These are phyloP conservation scores for Aspergillus funiculosus DNA, from an alignment of 495 filamentous ascomycete species.

Conservation along the genomic window DNA sequence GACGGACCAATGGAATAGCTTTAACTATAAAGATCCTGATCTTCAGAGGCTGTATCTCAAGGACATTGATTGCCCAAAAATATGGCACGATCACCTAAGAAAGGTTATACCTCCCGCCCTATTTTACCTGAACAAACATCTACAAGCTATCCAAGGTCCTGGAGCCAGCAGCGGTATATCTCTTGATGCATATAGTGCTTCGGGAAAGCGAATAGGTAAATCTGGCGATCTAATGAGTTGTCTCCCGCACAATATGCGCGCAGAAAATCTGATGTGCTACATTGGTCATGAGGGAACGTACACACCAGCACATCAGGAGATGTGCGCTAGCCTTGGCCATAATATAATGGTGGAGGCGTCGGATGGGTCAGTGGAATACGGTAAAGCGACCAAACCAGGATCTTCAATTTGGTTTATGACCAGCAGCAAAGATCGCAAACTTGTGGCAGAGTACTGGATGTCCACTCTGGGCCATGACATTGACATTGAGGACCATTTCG, in stretches of 20 bases:
- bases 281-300: conserved; percentile 97
- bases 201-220: conserved; percentile 40
- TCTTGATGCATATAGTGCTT: neutral
- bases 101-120: conserved; percentile 68
- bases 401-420: conserved; percentile 99
- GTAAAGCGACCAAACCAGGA: conserved; percentile 65
- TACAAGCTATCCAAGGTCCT: conserved; percentile 48
- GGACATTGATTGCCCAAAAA: conserved; percentile 16
- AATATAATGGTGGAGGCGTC: conserved; percentile 97
- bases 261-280: conserved; percentile 97
- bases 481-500: conserved; percentile 93
- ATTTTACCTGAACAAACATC: conserved; percentile 81
- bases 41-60: conserved; percentile 53
- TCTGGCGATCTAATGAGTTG: conserved; percentile 92
- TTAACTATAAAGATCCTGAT: conserved; percentile 61
- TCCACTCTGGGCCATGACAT: conserved; percentile 90
- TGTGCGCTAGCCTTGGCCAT: conserved; percentile 93
- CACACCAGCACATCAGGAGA: conserved; percentile 92
- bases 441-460: conserved; percentile 87
- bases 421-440: conserved; percentile 76
- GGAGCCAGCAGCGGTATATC: conserved; percentile 9
- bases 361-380: conserved; percentile 46
- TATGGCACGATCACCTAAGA: conserved; percentile 72
- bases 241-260: conserved; percentile 76
- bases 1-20: conserved; percentile 62